Base-by-base conservation (phyloP, 2,329 filamentous ascomycete genomes). In the Zarea fungicola region DNA sequence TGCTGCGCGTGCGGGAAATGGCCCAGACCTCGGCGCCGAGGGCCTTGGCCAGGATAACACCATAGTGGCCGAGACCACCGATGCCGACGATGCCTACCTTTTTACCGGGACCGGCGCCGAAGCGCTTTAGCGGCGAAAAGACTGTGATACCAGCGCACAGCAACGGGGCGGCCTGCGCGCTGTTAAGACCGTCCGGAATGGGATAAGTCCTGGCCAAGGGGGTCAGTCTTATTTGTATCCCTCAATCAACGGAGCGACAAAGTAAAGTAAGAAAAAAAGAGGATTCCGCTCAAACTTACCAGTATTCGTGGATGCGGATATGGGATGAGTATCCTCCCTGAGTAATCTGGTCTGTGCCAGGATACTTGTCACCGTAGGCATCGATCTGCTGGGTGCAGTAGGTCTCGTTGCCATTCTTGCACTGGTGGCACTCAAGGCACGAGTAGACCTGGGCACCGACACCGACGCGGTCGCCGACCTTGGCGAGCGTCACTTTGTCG, bases 71-170 rank as follows among this genome's bases (percentile, higher is more conserved):
- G 49, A 88, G 78, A 11, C 84, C 84, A 16, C 84, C 84, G 55
- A 89, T 72, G 54, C 87, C 87, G 8, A 89, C 80, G 52, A 91
- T 80, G 31, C 78, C 87, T 19, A 90, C 81, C 71, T 88, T 89
- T 74, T 87, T 89, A 54, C 89, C 88, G 1, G 85, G 85, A 0
- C 86, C 86, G 52, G 78, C 77, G 19, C 86, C 86, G 60, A 90
- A 83, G 42, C 88, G 79, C 55, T 87, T 83, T 13, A 95, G 75
- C 1, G 89, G 89, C 52, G 80, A 85, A 71, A 83, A 95, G 51
- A 83, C 82, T 4, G 89, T 95, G 56, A 95, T 75, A 54, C 89
- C 89, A 34, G 87, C 89, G 67, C 89, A 95, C 57, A 93, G 77
- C 85, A 91, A 89, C 9, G 86, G 87, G 2, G 87, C 89, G 1